Evolutionary conservation across 495 filamentous ascomycete species (phyloP), one percentile per base, ranked within the genome.

Genomic region (Endocarpon pusillum): DNA sequence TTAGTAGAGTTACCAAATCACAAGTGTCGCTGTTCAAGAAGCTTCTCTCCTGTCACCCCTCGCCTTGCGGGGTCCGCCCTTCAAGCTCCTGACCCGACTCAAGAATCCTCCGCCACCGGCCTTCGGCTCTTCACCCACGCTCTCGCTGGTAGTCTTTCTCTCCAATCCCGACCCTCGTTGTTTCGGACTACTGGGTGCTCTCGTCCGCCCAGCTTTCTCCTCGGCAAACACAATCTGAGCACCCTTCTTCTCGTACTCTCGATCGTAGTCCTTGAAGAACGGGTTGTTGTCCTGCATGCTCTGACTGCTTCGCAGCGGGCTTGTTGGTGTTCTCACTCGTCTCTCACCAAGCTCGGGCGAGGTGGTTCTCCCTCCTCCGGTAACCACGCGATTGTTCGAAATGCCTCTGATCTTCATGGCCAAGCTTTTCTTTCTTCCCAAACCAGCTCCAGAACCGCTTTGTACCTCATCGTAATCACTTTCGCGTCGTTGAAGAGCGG

Each of bases 381-480:
- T 61, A 1, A 67, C 61, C 20, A 66, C 58, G 4, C 69, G 55
- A 20, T 54, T 60, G 36, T 61, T 78, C n/a, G n/a, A n/a, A 38
- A 81, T 76, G 25, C 73, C 73, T 31, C 76, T 67, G 46, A 92
- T 72, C 35, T 80, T 74, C 43, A 94, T 84, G 0, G 84, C 89
- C 33, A 99, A 61, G 24, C 83, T 93, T 59, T 92, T 92, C 69
- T 94, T 96, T 22, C 91, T 73, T 39, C 69, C 67, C 15, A 99
- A 55, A 28, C 84, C 85, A 10, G 73, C 75, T 11, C 40, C 51
- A 29, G 61, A 59, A 21, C 47, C 42, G 14, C 51, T 39, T 10
- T 44, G 61, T n/a, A 54, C 52, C 9, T 48, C 48, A n/a, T 71
- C 66, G 19, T 55, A 57, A 42, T 86, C 80, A 36, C 64, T 73